Conservation (phyloP, 352 stramenopile genomes). For the Elongisporangium prolatum region DNA sequence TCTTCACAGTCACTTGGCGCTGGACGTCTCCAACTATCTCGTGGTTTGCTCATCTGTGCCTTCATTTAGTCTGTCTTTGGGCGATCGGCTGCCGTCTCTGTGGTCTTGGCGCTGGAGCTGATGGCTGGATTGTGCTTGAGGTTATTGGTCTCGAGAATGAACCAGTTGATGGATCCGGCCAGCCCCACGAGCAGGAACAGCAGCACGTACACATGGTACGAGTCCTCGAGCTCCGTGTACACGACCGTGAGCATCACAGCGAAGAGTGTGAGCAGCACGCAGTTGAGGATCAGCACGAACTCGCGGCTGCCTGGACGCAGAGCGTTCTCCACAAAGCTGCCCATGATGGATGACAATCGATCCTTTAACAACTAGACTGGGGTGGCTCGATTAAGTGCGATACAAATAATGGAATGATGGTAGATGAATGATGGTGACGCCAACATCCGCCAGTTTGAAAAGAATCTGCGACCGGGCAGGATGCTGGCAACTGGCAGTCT, state of each 20-base stretch:
- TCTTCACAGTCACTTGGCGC: too few species aligned
- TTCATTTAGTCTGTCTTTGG: constrained; percentile 53
- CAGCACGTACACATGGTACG: constrained; percentile 78
- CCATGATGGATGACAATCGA: constrained; percentile 13
- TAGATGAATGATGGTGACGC: not conserved
- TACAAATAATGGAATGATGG: not conserved
- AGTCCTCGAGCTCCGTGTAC: constrained; percentile 80
- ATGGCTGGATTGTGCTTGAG: constrained; percentile 38
- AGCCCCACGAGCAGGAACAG: constrained; percentile 81
- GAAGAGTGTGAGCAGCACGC: constrained; percentile 63
- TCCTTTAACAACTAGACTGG: too few species aligned
- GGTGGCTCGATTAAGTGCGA: not conserved
- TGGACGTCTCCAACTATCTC: too few species aligned
- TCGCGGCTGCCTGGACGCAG: constrained; percentile 65
- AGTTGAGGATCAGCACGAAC: constrained; percentile 73
- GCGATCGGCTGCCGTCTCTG: constrained; percentile 14
- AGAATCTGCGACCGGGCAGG: not conserved
- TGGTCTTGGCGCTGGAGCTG: constrained; percentile 3
- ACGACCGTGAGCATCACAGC: constrained; percentile 68
- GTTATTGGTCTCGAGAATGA: constrained; percentile 71
- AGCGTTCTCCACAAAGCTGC: constrained; percentile 33
- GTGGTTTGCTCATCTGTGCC: too few species aligned
- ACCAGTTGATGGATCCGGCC: constrained; percentile 84
- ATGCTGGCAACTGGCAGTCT: not conserved
- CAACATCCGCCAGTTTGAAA: not conserved